These are phyloP conservation scores for Cucurbitaria berberidis DNA, from an alignment of 2,329 filamentous ascomycete genomes.

Conservation along the genomic window DNA sequence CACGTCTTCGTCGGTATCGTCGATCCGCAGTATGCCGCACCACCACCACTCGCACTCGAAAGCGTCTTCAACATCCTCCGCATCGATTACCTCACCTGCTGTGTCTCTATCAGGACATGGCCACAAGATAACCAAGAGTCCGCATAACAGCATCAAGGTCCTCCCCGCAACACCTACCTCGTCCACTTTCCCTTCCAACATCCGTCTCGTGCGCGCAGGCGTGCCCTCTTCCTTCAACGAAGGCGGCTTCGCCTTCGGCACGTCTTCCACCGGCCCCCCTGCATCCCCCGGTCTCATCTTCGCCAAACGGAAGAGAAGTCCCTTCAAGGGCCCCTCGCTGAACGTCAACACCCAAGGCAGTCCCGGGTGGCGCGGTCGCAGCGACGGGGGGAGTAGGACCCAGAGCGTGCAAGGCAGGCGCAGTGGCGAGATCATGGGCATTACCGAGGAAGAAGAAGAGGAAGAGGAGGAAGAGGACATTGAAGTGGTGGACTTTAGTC, in stretches of 20 bases:
- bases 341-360: constrained; percentile 51
- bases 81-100: constrained; percentile 62
- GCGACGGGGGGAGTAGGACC: constrained; percentile 33
- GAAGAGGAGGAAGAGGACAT: constrained; percentile 54
- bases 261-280: constrained; percentile 59
- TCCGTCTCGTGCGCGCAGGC: constrained; percentile 72
- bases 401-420: constrained; percentile 70
- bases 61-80: constrained; percentile 86
- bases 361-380: constrained; percentile 6
- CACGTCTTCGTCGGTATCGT: constrained; percentile 93
- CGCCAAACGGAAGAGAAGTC: constrained; percentile 77
- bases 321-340: constrained; percentile 81
- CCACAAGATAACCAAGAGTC: constrained; percentile 72
- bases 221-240: constrained; percentile 49
- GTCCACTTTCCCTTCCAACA: constrained; percentile 79
- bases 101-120: constrained; percentile 60
- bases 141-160: constrained; percentile 91
- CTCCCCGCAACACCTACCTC: constrained; percentile 83
- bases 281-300: constrained; percentile 69
- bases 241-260: constrained; percentile 55
- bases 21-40: constrained; percentile 77
- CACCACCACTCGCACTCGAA: constrained; percentile 92
- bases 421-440: constrained; percentile 76
- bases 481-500: constrained; percentile 65
- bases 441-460: constrained; percentile 50